phyloP scores from a whole-genome alignment of 306 rosid species.

The Ochetophila trinervis region DNA sequence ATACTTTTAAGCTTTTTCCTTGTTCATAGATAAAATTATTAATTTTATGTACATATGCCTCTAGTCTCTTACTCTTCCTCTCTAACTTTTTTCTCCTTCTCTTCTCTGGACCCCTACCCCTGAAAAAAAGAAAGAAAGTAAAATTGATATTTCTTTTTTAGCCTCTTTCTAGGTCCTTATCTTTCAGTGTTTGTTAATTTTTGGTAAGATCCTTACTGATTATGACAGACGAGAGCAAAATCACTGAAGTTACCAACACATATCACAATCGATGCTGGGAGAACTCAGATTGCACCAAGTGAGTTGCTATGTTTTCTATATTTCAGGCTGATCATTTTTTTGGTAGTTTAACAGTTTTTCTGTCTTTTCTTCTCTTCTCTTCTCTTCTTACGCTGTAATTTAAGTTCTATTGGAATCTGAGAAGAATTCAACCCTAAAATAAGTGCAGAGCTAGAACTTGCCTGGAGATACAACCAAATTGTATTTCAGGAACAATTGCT shows the following conservation, averaged over 20 bases:
- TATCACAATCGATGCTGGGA: constrained; percentile 92
- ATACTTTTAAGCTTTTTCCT: neutral
- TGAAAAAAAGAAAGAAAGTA: no score
- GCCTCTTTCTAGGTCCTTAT: neutral
- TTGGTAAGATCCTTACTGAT: constrained; percentile 5
- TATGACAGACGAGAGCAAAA: constrained; percentile 74
- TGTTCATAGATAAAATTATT: neutral
- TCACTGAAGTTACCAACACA: constrained; percentile 77
- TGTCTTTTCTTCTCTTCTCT: neutral
- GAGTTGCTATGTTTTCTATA: constrained; percentile 31
- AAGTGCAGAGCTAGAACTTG: neutral
- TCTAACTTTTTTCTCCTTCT: no score
- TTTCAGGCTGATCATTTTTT: constrained; percentile 1
- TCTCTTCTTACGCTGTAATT: neutral
- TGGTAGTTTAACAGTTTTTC: neutral
- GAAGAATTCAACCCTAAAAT: neutral
- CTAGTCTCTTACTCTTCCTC: no score
- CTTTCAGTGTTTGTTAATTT: neutral
- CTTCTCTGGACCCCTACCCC: no score
- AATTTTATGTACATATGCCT: no score
- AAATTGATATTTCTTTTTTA: neutral
- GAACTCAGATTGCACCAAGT: constrained; percentile 98
- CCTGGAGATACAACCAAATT: neutral
- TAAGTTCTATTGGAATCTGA: neutral
- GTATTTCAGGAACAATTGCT: neutral